phyloP scores from a whole-genome alignment of 257 asterid species.

The Solanum rostratum region DNA sequence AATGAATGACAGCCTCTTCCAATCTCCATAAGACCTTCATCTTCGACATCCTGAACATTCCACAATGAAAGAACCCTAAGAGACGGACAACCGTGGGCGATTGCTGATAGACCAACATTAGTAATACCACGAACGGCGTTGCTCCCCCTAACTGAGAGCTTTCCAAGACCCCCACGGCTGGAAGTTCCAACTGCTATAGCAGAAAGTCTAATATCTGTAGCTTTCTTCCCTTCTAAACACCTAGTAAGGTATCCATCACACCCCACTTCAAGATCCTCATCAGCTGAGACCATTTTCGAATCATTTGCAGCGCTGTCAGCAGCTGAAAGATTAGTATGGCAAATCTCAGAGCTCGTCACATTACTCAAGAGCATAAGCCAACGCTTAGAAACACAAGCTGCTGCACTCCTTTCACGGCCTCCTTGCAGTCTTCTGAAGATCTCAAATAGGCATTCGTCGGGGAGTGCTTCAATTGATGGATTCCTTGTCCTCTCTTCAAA shows the following conservation, averaged over 20 bases:
- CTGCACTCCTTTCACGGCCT: conserved; percentile 56
- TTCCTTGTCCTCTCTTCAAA: conserved; percentile 15
- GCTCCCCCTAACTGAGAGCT: conserved; percentile 73
- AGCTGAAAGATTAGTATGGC: conserved; percentile 7
- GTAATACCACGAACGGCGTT: conserved; percentile 51
- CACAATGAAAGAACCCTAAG: conserved; percentile 69
- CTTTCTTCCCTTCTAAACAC: conserved; percentile 88
- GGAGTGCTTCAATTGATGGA: conserved; percentile 66
- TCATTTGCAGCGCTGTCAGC: not conserved
- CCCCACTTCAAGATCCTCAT: conserved; percentile 47
- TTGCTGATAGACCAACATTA: conserved; percentile 53
- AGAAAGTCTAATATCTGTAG: conserved; percentile 74
- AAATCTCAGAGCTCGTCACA: conserved; percentile 44
- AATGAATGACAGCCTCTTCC: conserved; percentile 67
- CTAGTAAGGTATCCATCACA: conserved; percentile 77
- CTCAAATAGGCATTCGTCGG: conserved; percentile 84
- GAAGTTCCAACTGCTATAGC: conserved; percentile 88
- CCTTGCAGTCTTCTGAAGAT: conserved; percentile 62
- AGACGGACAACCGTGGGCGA: conserved; percentile 84
- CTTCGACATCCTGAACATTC: conserved; percentile 58
- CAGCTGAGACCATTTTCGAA: conserved; percentile 14
- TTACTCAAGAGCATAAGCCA: conserved; percentile 68
- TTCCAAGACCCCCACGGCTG: conserved; percentile 89
- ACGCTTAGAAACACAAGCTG: conserved; percentile 83
- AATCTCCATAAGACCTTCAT: conserved; percentile 69